These are phyloP conservation scores for Dothistroma pini DNA, from an alignment of 2,329 filamentous ascomycete species.

Conservation along the genomic window DNA sequence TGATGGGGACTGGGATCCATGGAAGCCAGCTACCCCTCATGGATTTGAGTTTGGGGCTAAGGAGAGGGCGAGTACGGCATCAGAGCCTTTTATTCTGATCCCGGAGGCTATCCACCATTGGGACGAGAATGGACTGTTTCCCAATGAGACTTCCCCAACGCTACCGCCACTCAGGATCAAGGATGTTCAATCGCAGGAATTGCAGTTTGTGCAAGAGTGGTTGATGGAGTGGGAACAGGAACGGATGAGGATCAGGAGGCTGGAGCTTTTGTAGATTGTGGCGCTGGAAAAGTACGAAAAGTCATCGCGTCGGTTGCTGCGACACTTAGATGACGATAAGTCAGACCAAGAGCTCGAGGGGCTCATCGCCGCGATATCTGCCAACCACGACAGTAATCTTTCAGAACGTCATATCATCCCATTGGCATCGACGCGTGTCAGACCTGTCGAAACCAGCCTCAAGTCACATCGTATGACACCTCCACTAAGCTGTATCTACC, in stretches of 20 bases:
- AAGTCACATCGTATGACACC: no score
- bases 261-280: background rate
- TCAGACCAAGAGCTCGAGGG: no score
- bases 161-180: conserved; percentile 59
- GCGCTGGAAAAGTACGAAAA: background rate
- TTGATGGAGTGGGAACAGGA: conserved; percentile 54
- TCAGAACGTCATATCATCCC: no score
- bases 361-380: no score
- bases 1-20: conserved; percentile 75
- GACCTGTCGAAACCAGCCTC: no score
- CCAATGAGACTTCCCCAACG: conserved; percentile 56
- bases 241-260: background rate
- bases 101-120: conserved; percentile 72
- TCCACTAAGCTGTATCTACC: no score
- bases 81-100: conserved; percentile 71
- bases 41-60: conserved; percentile 54
- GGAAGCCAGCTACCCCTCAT: conserved; percentile 70
- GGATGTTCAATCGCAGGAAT: conserved; percentile 56
- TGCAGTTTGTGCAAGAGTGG: conserved; percentile 64
- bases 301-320: no score
- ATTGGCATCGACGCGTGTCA: no score
- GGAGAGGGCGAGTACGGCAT: conserved; percentile 55
- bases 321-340: no score
- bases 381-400: no score
- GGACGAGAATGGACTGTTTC: conserved; percentile 46